Evolutionary conservation across 306 rosid genomes (phyloP), one percentile per base, ranked within the genome.

Genomic region (Pyrus pyrifolia): DNA sequence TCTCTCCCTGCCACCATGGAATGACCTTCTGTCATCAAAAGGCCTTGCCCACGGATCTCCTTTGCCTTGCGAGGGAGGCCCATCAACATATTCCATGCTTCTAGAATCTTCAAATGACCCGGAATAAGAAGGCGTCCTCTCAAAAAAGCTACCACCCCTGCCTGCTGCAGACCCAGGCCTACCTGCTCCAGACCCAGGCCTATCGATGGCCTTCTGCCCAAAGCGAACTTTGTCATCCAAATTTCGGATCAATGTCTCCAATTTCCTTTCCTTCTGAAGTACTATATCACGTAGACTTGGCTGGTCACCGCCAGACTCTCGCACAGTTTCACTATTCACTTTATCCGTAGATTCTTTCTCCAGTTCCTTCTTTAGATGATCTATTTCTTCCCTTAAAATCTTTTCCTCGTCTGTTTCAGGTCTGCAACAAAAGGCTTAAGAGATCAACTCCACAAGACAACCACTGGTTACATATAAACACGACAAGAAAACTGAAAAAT

Each of bases 161-260:
- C 82, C 82, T 14, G 81, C 72, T 51, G 77, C 76, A 52, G 68
- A 64, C 12, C 70, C 70, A 19, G 70, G 46, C 27, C 70, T 35
- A 17, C 70, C 70, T 3, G 70, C 70, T 5, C 27, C 70, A 65
- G 70, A 65, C 17, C 70, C 93, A 1, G 97, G 97, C 87, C 97
- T 85, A 23, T 95, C 99, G 63, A 85, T 35, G 9, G 91, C 92
- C 84, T 91, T 95, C 92, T 86, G 97, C 53, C 95, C 97, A 80
- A 95, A 92, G 27, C 99, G 97, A 77, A 92, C 86, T 87, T 92
- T 92, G 79, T 88, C 98, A 83, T 95, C 91, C 85, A 95, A 85
- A 71, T 92, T 97, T 72, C 63, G 89, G 71, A 81, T 68, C 80
- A 92, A 88, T 59, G 64, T 23, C 84, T 91, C 97, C 79, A 95